Evolutionary conservation across 2,329 filamentous ascomycete species (phyloP).

Genomic region (Pseudogymnoascus sp.): DNA sequence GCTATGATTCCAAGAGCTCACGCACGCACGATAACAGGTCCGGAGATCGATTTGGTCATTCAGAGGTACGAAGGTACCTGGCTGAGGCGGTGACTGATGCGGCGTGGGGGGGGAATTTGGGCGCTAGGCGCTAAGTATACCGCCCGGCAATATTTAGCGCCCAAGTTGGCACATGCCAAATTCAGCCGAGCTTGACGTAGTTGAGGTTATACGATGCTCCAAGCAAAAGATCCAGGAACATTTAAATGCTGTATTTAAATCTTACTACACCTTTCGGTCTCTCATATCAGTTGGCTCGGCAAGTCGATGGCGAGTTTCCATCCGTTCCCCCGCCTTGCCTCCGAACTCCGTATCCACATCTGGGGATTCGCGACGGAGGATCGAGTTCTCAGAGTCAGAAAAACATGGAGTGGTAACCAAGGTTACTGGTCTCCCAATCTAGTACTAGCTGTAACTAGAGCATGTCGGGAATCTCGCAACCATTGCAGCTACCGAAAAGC

Average conservation of each 20-base stretch:
- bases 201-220: too few species aligned
- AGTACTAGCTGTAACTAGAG: neutral
- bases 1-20: slow-evolving; percentile 1
- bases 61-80: slow-evolving; percentile 5
- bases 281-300: neutral
- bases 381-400: neutral
- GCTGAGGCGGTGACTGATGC: neutral
- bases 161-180: neutral
- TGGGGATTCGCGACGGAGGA: neutral
- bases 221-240: too few species aligned
- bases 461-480: neutral
- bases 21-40: neutral
- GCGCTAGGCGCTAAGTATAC: neutral
- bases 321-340: too few species aligned
- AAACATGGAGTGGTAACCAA: neutral
- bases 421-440: neutral
- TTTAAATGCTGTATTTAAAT: neutral
- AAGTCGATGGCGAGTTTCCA: too few species aligned
- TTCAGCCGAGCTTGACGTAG: neutral
- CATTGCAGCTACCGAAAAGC: neutral
- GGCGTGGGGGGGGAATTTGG: neutral
- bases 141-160: neutral
- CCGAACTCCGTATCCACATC: neutral
- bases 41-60: slow-evolving; percentile 3
- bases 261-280: neutral